Evolutionary conservation across 495 filamentous ascomycete genomes (phyloP).

Genomic region (Neurospora sp.): DNA sequence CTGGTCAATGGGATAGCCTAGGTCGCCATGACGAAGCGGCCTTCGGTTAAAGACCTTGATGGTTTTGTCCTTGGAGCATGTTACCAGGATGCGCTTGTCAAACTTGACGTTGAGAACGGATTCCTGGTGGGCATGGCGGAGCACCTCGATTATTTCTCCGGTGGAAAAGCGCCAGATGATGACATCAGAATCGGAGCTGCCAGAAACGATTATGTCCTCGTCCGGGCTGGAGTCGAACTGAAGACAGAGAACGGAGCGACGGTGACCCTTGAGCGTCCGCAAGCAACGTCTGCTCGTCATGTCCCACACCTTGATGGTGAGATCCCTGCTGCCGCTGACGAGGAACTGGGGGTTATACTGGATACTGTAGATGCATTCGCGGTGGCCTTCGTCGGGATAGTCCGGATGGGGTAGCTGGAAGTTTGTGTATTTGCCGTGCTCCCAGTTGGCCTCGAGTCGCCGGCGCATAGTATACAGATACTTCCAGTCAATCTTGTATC

Average conservation of each 20-base stretch:
- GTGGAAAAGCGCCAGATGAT: conserved; percentile 93
- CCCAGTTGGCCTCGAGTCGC: conserved; percentile 85
- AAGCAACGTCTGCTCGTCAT: conserved; percentile 68
- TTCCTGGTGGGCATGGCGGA: conserved; percentile 70
- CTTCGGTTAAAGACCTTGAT: conserved; percentile 91
- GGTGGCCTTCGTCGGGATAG: conserved; percentile 72
- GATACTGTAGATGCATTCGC: conserved; percentile 90
- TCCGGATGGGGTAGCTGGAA: conserved; percentile 85
- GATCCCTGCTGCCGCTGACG: conserved; percentile 88
- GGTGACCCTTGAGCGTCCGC: conserved; percentile 65
- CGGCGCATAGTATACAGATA: conserved; percentile 83
- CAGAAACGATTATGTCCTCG: conserved; percentile 86
- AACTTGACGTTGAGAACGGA: conserved; percentile 94
- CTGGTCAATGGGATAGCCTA: conserved; percentile 52
- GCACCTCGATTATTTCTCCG: conserved; percentile 62
- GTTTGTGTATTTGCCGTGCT: conserved; percentile 65
- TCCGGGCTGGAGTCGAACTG: conserved; percentile 91
- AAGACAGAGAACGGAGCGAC: conserved; percentile 82
- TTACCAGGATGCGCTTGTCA: conserved; percentile 81
- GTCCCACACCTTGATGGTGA: conserved; percentile 83
- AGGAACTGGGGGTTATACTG: conserved; percentile 79
- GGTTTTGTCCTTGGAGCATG: conserved; percentile 91
- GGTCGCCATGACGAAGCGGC: conserved; percentile 54
- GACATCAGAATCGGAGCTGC: conserved; percentile 81
- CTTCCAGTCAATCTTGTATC: conserved; percentile 63